phyloP scores from a whole-genome alignment of 2,329 filamentous ascomycete genomes.

The Westerdykella aurantiaca region DNA sequence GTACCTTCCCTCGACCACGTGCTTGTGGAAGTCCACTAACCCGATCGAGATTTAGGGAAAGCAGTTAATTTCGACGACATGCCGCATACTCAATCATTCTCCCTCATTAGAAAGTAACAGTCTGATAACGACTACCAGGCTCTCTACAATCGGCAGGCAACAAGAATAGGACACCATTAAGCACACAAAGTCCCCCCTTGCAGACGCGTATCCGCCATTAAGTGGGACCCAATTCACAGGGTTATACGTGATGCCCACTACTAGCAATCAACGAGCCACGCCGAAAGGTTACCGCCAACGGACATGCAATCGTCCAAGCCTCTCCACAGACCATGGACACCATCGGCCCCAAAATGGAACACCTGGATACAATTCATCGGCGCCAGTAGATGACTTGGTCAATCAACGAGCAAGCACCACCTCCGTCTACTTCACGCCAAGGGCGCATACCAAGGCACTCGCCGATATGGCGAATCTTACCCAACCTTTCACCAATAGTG shows the following conservation, averaged over 20 bases:
- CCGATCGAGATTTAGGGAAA: background rate
- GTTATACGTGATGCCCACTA: background rate
- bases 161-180: too few species aligned
- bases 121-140: too few species aligned
- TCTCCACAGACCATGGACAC: too few species aligned
- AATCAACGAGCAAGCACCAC: background rate
- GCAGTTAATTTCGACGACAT: too few species aligned
- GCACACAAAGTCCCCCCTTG: too few species aligned
- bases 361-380: conserved; percentile 1
- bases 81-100: background rate
- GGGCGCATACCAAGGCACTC: background rate
- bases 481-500: background rate
- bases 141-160: too few species aligned
- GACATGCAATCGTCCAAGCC: too few species aligned
- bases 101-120: background rate
- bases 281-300: too few species aligned
- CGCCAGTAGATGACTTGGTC: background rate
- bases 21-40: background rate
- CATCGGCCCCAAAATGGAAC: too few species aligned
- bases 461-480: background rate
- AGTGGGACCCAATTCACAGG: too few species aligned
- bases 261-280: conserved; percentile 9
- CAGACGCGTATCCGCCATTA: too few species aligned
- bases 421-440: background rate
- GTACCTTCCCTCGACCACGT: too few species aligned